Evolutionary conservation across 768 basidiomycete species (phyloP).

Genomic region (Erythrobasidium yunnanense): DNA sequence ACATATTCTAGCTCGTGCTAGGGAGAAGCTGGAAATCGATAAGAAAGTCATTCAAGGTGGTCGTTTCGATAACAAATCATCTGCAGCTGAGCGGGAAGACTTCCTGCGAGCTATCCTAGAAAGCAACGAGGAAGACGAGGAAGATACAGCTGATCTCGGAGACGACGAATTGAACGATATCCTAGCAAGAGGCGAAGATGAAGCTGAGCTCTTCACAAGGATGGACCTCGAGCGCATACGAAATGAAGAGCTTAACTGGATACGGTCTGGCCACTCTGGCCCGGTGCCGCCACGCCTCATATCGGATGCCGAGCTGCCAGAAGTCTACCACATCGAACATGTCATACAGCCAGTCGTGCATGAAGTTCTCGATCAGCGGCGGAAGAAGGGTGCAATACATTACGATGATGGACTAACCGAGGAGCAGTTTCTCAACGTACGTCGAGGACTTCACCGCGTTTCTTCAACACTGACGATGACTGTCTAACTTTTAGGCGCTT

Average conservation of each 20-base stretch:
- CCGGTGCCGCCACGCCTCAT: slow-evolving; percentile 62
- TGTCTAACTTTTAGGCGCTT: too few species aligned
- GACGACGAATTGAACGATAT: slow-evolving; percentile 75
- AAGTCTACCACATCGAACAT: slow-evolving; percentile 62
- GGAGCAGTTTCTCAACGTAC: too few species aligned
- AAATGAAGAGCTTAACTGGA: slow-evolving; percentile 57
- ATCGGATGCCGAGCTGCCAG: slow-evolving; percentile 76
- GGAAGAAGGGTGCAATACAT: slow-evolving; percentile 58
- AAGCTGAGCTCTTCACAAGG: slow-evolving; percentile 61
- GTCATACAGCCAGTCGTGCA: slow-evolving; percentile 53
- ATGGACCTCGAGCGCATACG: slow-evolving; percentile 74
- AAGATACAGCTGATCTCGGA: slow-evolving; percentile 43
- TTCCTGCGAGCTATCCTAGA: slow-evolving; percentile 71
- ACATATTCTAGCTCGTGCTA: slow-evolving; percentile 76
- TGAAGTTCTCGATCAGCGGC: slow-evolving; percentile 46
- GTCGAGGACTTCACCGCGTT: too few species aligned
- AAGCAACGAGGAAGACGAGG: slow-evolving; percentile 41
- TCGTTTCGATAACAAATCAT: slow-evolving; percentile 76
- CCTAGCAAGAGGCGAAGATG: slow-evolving; percentile 72
- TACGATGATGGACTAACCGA: slow-evolving; percentile 91
- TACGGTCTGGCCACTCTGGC: slow-evolving; percentile 60
- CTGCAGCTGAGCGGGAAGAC: slow-evolving; percentile 93
- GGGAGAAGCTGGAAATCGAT: slow-evolving; percentile 94
- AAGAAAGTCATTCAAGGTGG: slow-evolving; percentile 71
- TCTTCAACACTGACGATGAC: too few species aligned